These are phyloP conservation scores for Trichoderma citrinoviride DNA, from an alignment of 2,329 filamentous ascomycete genomes.

Conservation along the genomic window DNA sequence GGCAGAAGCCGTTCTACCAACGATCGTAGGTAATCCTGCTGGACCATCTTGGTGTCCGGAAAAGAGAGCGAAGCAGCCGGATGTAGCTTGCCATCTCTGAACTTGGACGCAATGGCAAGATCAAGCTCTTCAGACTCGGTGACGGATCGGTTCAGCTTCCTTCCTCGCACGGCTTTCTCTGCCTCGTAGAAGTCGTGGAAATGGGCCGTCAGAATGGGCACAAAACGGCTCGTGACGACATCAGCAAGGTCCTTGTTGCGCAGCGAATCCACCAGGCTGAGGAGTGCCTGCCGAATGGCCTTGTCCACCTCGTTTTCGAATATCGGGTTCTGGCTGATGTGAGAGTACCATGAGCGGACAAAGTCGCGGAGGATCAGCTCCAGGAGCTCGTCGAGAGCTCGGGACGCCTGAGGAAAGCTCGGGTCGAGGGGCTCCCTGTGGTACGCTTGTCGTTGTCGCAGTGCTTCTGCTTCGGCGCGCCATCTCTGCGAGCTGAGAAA, in stretches of 20 bases:
- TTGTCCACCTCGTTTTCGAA: conserved; percentile 88
- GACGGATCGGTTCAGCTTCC: conserved; percentile 81
- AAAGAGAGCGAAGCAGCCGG: conserved; percentile 79
- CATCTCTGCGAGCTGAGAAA: conserved; percentile 66
- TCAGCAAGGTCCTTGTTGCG: conserved; percentile 79
- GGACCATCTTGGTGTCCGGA: conserved; percentile 77
- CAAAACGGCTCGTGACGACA: conserved; percentile 73
- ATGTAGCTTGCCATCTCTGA: conserved; percentile 83
- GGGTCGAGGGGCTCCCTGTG: conserved; percentile 68
- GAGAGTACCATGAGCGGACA: conserved; percentile 81
- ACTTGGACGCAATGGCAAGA: conserved; percentile 92
- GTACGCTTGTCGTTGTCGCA: conserved; percentile 67
- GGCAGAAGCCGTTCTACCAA: conserved; percentile 72
- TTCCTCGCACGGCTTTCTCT: conserved; percentile 80
- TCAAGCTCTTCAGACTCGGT: conserved; percentile 97
- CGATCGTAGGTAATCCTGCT: conserved; percentile 84
- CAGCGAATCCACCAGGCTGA: conserved; percentile 68
- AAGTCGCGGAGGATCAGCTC: conserved; percentile 78
- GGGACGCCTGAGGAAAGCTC: conserved; percentile 72
- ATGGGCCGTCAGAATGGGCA: conserved; percentile 85
- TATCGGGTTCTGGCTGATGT: conserved; percentile 74
- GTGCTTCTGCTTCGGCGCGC: conserved; percentile 64
- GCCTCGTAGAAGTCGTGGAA: conserved; percentile 89
- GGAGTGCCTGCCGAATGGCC: conserved; percentile 69
- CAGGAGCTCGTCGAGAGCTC: conserved; percentile 75